Evolutionary conservation across 495 filamentous ascomycete species (phyloP).

Genomic region (Daldinia loculata): DNA sequence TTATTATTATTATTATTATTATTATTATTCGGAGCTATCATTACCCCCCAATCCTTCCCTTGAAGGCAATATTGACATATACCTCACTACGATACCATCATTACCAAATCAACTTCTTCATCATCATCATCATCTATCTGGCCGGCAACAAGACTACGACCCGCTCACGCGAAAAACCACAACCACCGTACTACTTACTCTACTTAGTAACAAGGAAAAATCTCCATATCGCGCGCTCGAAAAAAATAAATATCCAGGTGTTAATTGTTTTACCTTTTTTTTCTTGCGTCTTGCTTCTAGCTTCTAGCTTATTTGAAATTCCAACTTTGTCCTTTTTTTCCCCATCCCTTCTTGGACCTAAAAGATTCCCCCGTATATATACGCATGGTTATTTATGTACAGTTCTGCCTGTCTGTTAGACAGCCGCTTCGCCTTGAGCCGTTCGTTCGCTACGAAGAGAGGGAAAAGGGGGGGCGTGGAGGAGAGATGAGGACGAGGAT

Average conservation of each 20-base stretch:
- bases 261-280: background rate
- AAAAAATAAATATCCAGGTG: background rate
- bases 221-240: background rate
- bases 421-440: background rate
- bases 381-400: background rate
- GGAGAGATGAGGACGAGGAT: background rate
- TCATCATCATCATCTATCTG: constrained; percentile 9
- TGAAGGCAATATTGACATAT: background rate
- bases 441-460: background rate
- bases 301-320: background rate
- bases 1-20: background rate
- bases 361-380: background rate
- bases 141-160: constrained; percentile 46
- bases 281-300: background rate
- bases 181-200: background rate
- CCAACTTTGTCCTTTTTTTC: no score
- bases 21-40: no score
- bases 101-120: background rate
- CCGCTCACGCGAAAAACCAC: constrained; percentile 53
- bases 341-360: background rate
- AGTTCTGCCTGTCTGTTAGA: background rate
- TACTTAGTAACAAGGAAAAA: constrained; percentile 1
- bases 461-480: background rate
- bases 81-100: background rate
- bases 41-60: no score